phyloP scores from a whole-genome alignment of 805 yeast species.

The Yamadazyma takamatsuzukensis region DNA sequence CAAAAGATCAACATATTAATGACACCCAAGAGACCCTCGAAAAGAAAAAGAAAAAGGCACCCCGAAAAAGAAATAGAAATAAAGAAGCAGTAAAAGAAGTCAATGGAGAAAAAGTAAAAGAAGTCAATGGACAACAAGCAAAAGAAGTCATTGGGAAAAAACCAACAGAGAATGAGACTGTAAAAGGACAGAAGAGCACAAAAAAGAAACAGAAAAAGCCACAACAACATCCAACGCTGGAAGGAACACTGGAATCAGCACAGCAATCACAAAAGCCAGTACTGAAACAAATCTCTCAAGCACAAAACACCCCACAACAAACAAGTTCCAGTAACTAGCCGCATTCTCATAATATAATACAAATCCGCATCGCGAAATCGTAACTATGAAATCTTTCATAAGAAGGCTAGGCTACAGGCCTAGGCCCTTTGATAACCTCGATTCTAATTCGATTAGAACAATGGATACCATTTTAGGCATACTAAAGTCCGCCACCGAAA shows the following conservation, averaged over 20 bases:
- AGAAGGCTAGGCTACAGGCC: no score
- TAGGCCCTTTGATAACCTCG: constrained; percentile 10
- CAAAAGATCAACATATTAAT: not conserved
- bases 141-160: not conserved
- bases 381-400: no score
- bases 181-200: not conserved
- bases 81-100: not conserved
- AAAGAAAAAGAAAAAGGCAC: not conserved
- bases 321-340: no score
- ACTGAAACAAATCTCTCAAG: no score
- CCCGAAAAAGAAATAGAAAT: not conserved
- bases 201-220: not conserved
- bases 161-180: not conserved
- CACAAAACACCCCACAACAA: no score
- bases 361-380: not conserved
- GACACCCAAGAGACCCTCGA: not conserved
- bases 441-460: constrained; percentile 11
- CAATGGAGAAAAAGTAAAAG: no score
- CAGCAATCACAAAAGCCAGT: no score
- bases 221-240: not conserved
- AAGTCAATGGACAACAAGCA: not conserved
- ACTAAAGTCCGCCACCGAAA: constrained; percentile 4
- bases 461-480: constrained; percentile 15
- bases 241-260: not conserved
- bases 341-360: no score